Conservation (phyloP, 176 grass and related monocot genomes). For the Thinopyrum elongatum region DNA sequence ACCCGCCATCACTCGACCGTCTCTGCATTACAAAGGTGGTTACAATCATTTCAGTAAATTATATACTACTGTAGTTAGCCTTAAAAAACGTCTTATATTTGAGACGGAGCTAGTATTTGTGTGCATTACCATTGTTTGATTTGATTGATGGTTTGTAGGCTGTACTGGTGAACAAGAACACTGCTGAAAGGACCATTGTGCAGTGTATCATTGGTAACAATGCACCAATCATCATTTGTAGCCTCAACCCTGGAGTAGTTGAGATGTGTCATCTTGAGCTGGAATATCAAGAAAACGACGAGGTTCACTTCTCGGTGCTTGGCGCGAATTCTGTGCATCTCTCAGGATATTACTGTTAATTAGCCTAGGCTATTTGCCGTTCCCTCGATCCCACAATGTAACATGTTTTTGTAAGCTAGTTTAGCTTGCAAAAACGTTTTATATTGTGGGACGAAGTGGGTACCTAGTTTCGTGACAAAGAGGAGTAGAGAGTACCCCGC, state of each 20-base stretch:
- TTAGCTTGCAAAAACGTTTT: no score
- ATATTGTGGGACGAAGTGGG: no score
- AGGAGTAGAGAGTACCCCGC: no score
- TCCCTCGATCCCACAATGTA: no score
- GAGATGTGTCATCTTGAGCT: constrained; percentile 68
- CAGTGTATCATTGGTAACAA: constrained; percentile 75
- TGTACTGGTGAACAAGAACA: constrained; percentile 25
- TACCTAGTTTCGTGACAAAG: no score
- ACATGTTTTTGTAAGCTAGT: no score
- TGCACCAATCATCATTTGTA: constrained; percentile 62
- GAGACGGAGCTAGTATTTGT: no score
- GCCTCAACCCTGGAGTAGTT: constrained; percentile 42
- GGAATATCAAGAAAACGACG: constrained; percentile 71
- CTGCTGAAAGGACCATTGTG: constrained; percentile 33
- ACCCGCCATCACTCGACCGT: not conserved
- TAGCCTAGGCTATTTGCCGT: no score
- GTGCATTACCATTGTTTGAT: not conserved
- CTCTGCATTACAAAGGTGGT: not conserved
- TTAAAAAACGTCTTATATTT: not conserved
- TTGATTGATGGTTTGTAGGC: constrained; percentile 7
- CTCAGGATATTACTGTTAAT: constrained; percentile 47
- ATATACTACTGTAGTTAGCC: no score
- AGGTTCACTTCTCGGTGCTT: constrained; percentile 70
- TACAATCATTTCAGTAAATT: not conserved
- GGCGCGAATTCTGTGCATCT: constrained; percentile 63